Base-by-base conservation (phyloP, 2,329 filamentous ascomycete genomes). In the Raffaelea albimanens region DNA sequence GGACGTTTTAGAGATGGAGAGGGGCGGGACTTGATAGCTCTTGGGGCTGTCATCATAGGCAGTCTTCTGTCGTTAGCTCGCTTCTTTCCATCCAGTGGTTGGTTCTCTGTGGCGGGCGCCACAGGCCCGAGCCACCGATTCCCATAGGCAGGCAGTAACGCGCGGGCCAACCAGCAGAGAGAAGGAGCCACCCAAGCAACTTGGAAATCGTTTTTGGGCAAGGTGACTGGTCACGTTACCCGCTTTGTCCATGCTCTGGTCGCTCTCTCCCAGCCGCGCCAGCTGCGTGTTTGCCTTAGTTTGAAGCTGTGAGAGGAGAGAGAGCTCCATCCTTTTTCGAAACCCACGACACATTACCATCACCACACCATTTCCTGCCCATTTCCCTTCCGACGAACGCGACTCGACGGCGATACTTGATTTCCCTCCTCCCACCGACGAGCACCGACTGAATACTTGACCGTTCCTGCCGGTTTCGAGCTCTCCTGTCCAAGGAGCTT, bases 241-340 rank as follows among this genome's bases (percentile, higher is more conserved):
- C 25, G 25, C n/a, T n/a, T 29, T 7, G 13, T 13, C 13, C 25
- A 7, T 29, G 25, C 25, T 29, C 7, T 29, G 25, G n/a, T n/a
- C n/a, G 7, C 7, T 29, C 25, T 29, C 25, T 38, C 34, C 34
- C 46, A 53, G 58, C 60, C 60, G 57, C 60, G 60, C 60, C 60
- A 62, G 59, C 60, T 59, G 54, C 54, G 56, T 59, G 59, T 57
- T 62, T 22, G 44, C 25, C 19, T 18, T n/a, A 29, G 38, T 13
- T 13, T 38, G 4, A 42, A 43, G 31, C 31, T 42, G n/a, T n/a
- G n/a, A n/a, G n/a, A n/a, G n/a, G n/a, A n/a, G n/a, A n/a, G n/a
- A n/a, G n/a, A n/a, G n/a, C n/a, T n/a, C n/a, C n/a, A n/a, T n/a
- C n/a, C n/a, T n/a, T n/a, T n/a, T n/a, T n/a, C n/a, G n/a, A n/a